Percentiles rank a stretch among this genome's conserved stretches.
Evolutionary conservation across 78 protist species (phyloP).

Genomic region (Reticulomyxa filosa): DNA sequence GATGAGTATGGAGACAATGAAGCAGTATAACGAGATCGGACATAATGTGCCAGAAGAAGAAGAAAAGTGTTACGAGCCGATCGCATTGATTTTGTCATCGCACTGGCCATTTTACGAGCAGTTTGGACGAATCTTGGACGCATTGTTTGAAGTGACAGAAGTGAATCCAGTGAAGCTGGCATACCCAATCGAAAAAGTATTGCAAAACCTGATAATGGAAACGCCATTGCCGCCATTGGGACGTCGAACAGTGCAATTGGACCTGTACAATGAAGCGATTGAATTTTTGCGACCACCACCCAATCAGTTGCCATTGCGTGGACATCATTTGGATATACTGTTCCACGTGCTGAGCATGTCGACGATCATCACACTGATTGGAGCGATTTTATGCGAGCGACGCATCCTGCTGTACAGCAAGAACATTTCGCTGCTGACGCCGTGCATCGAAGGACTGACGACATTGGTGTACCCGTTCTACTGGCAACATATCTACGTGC

Average conservation of each 20-base stretch:
- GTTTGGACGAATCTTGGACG: background rate
- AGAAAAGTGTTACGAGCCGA: no score
- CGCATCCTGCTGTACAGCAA: background rate
- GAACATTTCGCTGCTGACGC: background rate
- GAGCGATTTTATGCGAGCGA: background rate
- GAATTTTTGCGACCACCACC: slow-evolving; percentile 4
- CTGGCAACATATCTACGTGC: background rate
- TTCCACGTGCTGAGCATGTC: background rate
- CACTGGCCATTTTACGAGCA: slow-evolving; percentile 12
- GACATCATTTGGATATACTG: background rate
- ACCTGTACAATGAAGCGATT: background rate
- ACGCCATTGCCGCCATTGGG: background rate
- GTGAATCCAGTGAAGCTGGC: background rate
- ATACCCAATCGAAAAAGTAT: background rate
- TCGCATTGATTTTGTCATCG: no score
- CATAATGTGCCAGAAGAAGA: no score
- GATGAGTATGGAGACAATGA: no score
- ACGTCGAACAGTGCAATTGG: background rate
- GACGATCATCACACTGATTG: background rate
- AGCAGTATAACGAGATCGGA: no score
- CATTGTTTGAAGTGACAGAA: background rate
- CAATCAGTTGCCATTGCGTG: slow-evolving; percentile 10
- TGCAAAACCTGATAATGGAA: background rate
- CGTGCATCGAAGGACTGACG: background rate
- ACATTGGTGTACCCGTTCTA: background rate